These are phyloP conservation scores for Penicillium hesseltinei DNA, from an alignment of 2,329 filamentous ascomycete genomes.

Conservation along the genomic window DNA sequence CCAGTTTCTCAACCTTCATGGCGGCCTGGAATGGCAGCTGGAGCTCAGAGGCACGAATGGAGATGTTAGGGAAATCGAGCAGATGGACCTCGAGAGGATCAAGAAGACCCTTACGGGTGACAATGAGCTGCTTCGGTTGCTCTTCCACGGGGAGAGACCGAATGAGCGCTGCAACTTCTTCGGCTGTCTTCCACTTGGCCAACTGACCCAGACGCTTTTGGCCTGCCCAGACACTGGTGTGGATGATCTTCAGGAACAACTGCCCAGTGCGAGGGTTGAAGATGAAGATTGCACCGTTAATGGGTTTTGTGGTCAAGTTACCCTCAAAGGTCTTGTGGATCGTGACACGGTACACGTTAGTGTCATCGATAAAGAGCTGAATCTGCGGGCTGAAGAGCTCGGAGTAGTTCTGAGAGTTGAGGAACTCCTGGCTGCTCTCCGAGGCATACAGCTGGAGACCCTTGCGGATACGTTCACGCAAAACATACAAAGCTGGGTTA, in stretches of 20 bases:
- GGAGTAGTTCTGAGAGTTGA: slow-evolving; percentile 99
- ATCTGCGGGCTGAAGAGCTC: slow-evolving; percentile 99
- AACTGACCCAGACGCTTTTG: slow-evolving; percentile 98
- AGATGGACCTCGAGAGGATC: slow-evolving; percentile 97
- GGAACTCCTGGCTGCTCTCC: slow-evolving; percentile 97
- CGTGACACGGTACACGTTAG: slow-evolving; percentile 97
- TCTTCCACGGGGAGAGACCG: slow-evolving; percentile 94
- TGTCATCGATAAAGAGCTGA: slow-evolving; percentile 98
- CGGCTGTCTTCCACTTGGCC: slow-evolving; percentile 99
- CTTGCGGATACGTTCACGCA: slow-evolving; percentile 97
- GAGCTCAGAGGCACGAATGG: slow-evolving; percentile 92
- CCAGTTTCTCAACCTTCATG: slow-evolving; percentile 99
- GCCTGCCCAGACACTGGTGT: slow-evolving; percentile 98
- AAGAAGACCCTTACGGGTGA: slow-evolving; percentile 92
- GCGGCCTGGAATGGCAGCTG: slow-evolving; percentile 98
- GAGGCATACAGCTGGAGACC: slow-evolving; percentile 96
- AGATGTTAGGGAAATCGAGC: slow-evolving; percentile 98
- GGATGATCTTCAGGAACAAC: slow-evolving; percentile 97
- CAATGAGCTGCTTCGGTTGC: slow-evolving; percentile 97
- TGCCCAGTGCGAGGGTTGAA: slow-evolving; percentile 99
- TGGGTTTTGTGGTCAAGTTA: slow-evolving; percentile 97
- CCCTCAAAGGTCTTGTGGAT: slow-evolving; percentile 99
- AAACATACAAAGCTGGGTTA: slow-evolving; percentile 91
- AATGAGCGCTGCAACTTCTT: slow-evolving; percentile 98
- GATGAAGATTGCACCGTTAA: slow-evolving; percentile 99